Percentiles rank a stretch among this genome's conserved stretches.
Evolutionary conservation across 2,329 filamentous ascomycete genomes (phyloP).

Genomic region (Hypoxylon sp.): DNA sequence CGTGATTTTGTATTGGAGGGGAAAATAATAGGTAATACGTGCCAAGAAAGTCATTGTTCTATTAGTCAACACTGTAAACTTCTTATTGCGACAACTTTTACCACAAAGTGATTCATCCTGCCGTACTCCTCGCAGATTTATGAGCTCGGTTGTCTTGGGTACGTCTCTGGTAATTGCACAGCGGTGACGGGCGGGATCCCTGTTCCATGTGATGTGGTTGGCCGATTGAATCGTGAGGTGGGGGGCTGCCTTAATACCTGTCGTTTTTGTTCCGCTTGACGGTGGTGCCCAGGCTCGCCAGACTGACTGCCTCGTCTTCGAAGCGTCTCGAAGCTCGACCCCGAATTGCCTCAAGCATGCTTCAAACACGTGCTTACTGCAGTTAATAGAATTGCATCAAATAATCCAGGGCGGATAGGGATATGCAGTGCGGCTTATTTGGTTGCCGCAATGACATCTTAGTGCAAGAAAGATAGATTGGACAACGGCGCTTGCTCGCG

Average conservation of each 20-base stretch:
- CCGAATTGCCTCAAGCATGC: conserved; percentile 8
- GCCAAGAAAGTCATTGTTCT: conserved; percentile 12
- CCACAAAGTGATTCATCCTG: conserved; percentile 26
- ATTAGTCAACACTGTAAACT: conserved; percentile 5
- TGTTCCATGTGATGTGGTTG: conserved; percentile 43
- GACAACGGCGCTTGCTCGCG: conserved; percentile 36
- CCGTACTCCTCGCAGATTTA: conserved; percentile 30
- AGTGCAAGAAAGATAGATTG: conserved; percentile 28
- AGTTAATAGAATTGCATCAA: conserved; percentile 14
- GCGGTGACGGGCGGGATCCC: conserved; percentile 42
- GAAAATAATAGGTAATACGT: conserved; percentile 18
- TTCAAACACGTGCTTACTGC: conserved; percentile 10
- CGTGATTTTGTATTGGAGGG: conserved; percentile 10
- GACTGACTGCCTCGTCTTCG: conserved; percentile 32
- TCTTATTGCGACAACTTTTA: conserved; percentile 10
- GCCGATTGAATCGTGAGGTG: conserved; percentile 40
- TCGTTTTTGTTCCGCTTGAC: conserved; percentile 36
- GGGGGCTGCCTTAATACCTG: conserved; percentile 41
- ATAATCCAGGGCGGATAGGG: conserved; percentile 5
- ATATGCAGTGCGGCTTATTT: conserved; percentile 28
- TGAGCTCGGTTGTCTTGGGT: conserved; percentile 43
- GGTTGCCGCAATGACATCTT: conserved; percentile 28
- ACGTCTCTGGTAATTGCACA: conserved; percentile 44
- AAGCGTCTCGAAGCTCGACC: conserved; percentile 26
- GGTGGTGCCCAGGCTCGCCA: conserved; percentile 38